A percentile compares a stretch with the other conserved stretches of the same genome.
Evolutionary conservation across 2,329 filamentous ascomycete species (phyloP).

Genomic region (Paraphaeosphaeria sporulosa): DNA sequence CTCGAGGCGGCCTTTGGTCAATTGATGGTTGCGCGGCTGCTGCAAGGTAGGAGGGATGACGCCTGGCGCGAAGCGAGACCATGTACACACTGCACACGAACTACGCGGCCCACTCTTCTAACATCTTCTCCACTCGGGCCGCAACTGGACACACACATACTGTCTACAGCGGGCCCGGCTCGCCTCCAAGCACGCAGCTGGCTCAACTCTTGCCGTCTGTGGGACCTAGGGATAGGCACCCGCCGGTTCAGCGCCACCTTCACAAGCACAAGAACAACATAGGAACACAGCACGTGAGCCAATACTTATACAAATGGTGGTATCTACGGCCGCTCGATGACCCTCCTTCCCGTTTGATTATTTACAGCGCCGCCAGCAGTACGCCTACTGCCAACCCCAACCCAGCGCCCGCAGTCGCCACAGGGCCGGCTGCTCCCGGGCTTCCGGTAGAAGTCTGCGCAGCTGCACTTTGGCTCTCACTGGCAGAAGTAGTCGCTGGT

Average conservation of each 20-base stretch:
- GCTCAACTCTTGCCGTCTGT: too few relatives aligned
- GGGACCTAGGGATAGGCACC: too few relatives aligned
- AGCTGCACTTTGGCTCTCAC: constrained; percentile 2
- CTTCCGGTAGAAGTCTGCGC: constrained; percentile 12
- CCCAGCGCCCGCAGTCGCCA: constrained; percentile 30
- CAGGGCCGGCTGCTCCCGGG: constrained; percentile 31
- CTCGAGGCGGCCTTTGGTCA: not conserved
- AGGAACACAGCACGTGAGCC: not conserved
- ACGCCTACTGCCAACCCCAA: constrained; percentile 37
- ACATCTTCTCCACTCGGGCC: too few relatives aligned
- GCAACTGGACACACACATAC: not conserved
- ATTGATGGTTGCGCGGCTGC: not conserved
- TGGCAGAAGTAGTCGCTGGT: constrained; percentile 7
- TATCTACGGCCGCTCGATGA: too few relatives aligned
- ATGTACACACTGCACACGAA: not conserved
- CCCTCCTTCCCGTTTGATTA: not conserved
- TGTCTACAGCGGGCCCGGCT: too few relatives aligned
- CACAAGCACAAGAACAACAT: not conserved
- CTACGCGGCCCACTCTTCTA: not conserved
- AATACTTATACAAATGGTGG: not conserved
- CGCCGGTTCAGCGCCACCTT: too few relatives aligned
- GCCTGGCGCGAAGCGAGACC: constrained; percentile 6
- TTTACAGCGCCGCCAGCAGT: constrained; percentile 37
- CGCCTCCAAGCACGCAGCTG: too few relatives aligned
- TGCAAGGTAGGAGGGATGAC: constrained; percentile 6